These are phyloP conservation scores for Pseudevernia furfuracea DNA, from an alignment of 495 filamentous ascomycete genomes.

Conservation along the genomic window DNA sequence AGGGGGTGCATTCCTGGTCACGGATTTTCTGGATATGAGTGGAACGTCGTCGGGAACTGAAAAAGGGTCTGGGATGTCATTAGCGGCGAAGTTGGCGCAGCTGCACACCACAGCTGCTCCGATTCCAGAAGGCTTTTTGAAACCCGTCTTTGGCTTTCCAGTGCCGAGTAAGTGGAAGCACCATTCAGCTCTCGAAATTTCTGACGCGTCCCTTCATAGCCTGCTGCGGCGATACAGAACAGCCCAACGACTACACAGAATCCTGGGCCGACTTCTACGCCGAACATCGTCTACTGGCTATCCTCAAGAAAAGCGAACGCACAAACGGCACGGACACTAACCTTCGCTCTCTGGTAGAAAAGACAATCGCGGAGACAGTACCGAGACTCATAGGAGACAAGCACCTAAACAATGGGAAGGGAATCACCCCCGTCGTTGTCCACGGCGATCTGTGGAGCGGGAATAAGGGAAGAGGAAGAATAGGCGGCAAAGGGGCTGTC, in stretches of 20 bases:
- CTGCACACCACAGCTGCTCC: slow-evolving; percentile 74
- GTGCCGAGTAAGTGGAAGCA: slow-evolving; percentile 43
- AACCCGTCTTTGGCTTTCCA: slow-evolving; percentile 69
- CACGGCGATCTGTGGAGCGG: slow-evolving; percentile 92
- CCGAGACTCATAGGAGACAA: slow-evolving; percentile 62
- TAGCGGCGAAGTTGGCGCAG: slow-evolving; percentile 69
- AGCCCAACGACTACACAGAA: slow-evolving; percentile 60
- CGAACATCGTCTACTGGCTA: slow-evolving; percentile 58
- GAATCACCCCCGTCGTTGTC: slow-evolving; percentile 63
- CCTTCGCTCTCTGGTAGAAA: slow-evolving; percentile 54
- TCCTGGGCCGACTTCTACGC: slow-evolving; percentile 83
- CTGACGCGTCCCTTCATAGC: slow-evolving; percentile 21
- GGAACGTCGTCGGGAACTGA: slow-evolving; percentile 26
- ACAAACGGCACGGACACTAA: slow-evolving; percentile 57
- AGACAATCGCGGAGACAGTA: slow-evolving; percentile 54
- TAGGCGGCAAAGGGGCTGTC: slow-evolving; percentile 45
- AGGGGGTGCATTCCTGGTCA: slow-evolving; percentile 60
- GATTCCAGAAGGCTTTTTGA: slow-evolving; percentile 48
- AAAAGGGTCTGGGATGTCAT: slow-evolving; percentile 38
- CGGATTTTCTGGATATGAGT: slow-evolving; percentile 68
- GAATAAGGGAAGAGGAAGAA: slow-evolving; percentile 62
- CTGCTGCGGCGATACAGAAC: slow-evolving; percentile 76
- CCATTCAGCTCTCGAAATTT: not conserved
- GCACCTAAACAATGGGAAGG: slow-evolving; percentile 52
- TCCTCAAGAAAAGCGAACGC: slow-evolving; percentile 49